These are phyloP conservation scores for Stylonectria norvegica DNA, from an alignment of 2,329 filamentous ascomycete species.

Conservation along the genomic window DNA sequence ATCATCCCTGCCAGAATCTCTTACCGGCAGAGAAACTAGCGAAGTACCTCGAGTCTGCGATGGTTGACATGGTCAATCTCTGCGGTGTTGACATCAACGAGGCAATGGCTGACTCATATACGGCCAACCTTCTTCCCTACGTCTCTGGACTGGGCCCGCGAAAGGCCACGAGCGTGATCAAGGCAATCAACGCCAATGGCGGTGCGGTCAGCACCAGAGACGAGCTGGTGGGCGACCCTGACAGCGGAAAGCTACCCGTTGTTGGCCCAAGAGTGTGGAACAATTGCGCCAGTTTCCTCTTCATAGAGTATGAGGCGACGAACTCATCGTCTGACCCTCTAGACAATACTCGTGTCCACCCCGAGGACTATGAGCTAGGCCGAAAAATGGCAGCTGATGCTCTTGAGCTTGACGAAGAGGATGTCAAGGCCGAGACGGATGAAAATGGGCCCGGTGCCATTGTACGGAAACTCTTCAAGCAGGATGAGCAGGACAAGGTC, in stretches of 20 bases:
- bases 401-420: conserved; percentile 93
- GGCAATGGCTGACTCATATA: conserved; percentile 74
- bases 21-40: conserved; percentile 83
- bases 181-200: conserved; percentile 88
- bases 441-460: conserved; percentile 88
- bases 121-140: conserved; percentile 84
- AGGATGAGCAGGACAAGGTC: conserved; percentile 89
- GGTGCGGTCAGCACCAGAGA: conserved; percentile 79
- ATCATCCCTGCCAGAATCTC: conserved; percentile 86
- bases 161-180: conserved; percentile 70
- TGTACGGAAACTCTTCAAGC: conserved; percentile 89
- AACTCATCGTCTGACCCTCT: conserved; percentile 84
- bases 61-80: conserved; percentile 98
- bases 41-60: conserved; percentile 86
- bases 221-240: conserved; percentile 84
- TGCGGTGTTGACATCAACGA: conserved; percentile 95
- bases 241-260: conserved; percentile 71
- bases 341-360: conserved; percentile 95
- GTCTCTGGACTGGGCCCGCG: conserved; percentile 87
- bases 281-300: conserved; percentile 95
- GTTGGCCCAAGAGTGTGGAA: conserved; percentile 91
- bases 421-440: conserved; percentile 90
- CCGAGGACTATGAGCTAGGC: conserved; percentile 96
- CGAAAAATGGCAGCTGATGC: conserved; percentile 98
- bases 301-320: conserved; percentile 80